These are phyloP conservation scores for Aureoboletus auriporus DNA, from an alignment of 768 basidiomycete genomes.

Conservation along the genomic window DNA sequence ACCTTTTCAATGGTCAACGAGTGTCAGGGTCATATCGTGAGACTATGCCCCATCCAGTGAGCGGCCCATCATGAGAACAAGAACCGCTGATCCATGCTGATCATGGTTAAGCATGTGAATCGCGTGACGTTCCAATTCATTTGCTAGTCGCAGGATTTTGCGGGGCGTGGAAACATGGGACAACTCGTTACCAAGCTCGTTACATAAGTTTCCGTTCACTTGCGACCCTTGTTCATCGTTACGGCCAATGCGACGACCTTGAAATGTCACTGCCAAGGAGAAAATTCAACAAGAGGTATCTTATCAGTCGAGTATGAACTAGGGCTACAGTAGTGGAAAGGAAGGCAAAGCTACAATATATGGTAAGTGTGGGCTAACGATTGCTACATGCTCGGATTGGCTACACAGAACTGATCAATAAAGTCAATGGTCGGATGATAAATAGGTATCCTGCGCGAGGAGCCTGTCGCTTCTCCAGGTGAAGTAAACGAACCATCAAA, in stretches of 20 bases:
- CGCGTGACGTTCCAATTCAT: neutral
- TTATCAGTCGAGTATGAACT: conserved; percentile 10
- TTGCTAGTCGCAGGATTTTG: neutral
- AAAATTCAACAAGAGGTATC: neutral
- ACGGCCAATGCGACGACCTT: too few species aligned
- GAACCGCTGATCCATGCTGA: neutral
- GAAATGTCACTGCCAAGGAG: neutral
- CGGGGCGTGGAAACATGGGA: neutral
- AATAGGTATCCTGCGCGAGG: conserved; percentile 13
- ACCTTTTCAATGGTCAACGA: conserved; percentile 1
- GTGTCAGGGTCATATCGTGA: neutral
- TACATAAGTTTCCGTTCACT: neutral
- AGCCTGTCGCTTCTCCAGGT: conserved; percentile 8
- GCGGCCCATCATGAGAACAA: neutral
- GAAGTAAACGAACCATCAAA: conserved; percentile 5
- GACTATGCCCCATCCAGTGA: conserved; percentile 10
- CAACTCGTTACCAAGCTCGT: neutral
- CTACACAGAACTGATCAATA: conserved; percentile 21
- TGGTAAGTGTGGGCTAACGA: conserved; percentile 7
- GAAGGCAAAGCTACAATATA: conserved; percentile 20
- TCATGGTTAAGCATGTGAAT: neutral
- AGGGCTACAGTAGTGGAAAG: conserved; percentile 20
- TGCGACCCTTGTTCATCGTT: neutral
- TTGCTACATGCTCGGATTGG: conserved; percentile 25
- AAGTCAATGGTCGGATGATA: conserved; percentile 11